Evolutionary conservation across 345 rosid species (phyloP).

Genomic region (Aquilaria malaccensis): DNA sequence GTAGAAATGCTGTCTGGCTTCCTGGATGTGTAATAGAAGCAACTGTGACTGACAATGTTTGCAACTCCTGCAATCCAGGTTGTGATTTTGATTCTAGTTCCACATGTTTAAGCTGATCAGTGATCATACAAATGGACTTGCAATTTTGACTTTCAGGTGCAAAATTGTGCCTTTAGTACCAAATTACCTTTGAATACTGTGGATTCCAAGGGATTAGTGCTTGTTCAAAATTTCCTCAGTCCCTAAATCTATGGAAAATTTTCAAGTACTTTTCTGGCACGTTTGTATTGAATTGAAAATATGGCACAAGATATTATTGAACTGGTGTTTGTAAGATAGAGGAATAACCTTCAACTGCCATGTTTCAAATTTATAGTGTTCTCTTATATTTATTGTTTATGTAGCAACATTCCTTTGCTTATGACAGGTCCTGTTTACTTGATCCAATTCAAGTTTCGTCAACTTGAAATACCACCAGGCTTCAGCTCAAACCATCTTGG

Average conservation of each 20-base stretch:
- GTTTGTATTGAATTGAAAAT: no score
- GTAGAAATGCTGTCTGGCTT: constrained; percentile 96
- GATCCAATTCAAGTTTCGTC: constrained; percentile 92
- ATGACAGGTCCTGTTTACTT: constrained; percentile 66
- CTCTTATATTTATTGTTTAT: neutral
- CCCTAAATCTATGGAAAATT: no score
- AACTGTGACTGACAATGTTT: constrained; percentile 57
- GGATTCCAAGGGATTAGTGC: no score
- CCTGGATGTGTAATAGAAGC: constrained; percentile 93
- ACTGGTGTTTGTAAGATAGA: neutral
- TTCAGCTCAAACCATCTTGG: constrained; percentile 75
- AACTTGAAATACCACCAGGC: constrained; percentile 85
- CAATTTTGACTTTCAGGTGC: neutral
- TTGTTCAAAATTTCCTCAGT: no score
- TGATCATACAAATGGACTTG: constrained; percentile 1
- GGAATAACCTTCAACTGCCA: neutral
- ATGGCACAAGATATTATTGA: no score
- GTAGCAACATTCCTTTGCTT: constrained; percentile 8
- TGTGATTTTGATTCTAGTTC: constrained; percentile 4
- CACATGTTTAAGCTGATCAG: neutral
- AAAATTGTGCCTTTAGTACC: no score
- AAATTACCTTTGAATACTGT: no score
- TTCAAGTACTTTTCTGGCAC: no score
- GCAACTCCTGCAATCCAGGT: constrained; percentile 86
- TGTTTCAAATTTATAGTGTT: constrained; percentile 1